Evolutionary conservation across 345 rosid genomes (phyloP).

Genomic region (Dipteronia sinensis): DNA sequence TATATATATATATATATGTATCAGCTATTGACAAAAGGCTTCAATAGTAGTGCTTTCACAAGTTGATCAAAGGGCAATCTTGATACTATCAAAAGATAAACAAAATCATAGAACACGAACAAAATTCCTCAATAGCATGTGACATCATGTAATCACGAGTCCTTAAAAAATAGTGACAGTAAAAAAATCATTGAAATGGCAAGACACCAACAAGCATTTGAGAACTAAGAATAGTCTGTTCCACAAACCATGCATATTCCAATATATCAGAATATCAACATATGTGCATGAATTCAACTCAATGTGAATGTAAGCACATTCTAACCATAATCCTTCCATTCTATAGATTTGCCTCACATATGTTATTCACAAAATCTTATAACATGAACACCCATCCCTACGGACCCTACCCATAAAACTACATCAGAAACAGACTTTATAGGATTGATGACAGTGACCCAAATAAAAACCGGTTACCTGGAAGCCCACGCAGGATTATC

Average conservation of each 20-base stretch:
- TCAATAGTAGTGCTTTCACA: not conserved
- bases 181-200: not conserved
- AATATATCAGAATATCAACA: not conserved
- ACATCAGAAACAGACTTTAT: too few species aligned
- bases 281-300: not conserved
- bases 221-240: not conserved
- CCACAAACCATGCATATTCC: not conserved
- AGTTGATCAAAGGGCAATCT: not conserved
- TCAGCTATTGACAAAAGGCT: not conserved
- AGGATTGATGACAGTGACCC: not conserved
- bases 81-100: not conserved
- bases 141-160: not conserved
- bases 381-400: not conserved
- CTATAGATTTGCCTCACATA: too few species aligned
- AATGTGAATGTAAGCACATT: not conserved
- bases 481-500: slow-evolving; percentile 88
- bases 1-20: too few species aligned
- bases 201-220: not conserved
- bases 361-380: too few species aligned
- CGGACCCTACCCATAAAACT: not conserved
- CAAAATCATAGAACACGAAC: not conserved
- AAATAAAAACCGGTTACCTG: slow-evolving; percentile 47
- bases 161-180: not conserved
- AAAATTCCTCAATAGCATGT: not conserved
- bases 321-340: too few species aligned